These are phyloP conservation scores for Leucoagaricus sp. DNA, from an alignment of 1,284 basidiomycete species.

Conservation along the genomic window DNA sequence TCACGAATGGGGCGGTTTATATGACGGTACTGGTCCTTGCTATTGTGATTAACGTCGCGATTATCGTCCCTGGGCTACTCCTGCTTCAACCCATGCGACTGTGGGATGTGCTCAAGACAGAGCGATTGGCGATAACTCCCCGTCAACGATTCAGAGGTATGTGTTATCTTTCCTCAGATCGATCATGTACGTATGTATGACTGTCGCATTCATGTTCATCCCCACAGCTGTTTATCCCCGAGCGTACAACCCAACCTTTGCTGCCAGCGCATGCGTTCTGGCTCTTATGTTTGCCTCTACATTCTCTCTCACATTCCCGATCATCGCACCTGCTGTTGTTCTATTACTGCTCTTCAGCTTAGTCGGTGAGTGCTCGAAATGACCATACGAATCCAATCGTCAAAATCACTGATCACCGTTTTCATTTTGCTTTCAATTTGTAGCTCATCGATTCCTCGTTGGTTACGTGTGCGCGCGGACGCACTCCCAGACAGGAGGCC, in stretches of 20 bases:
- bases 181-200: neutral
- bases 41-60: slow-evolving; percentile 66
- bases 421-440: neutral
- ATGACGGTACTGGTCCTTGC: slow-evolving; percentile 65
- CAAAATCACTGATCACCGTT: neutral
- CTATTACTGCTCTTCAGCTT: slow-evolving; percentile 68
- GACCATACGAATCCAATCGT: neutral
- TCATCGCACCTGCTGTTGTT: slow-evolving; percentile 71
- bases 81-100: slow-evolving; percentile 69
- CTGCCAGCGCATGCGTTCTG: slow-evolving; percentile 64
- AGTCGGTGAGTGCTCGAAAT: slow-evolving; percentile 53
- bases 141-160: slow-evolving; percentile 77
- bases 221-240: slow-evolving; percentile 68
- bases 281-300: slow-evolving; percentile 72
- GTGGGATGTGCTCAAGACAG: slow-evolving; percentile 52
- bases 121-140: slow-evolving; percentile 67
- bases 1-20: slow-evolving; percentile 74
- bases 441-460: slow-evolving; percentile 74
- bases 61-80: slow-evolving; percentile 70
- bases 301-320: slow-evolving; percentile 74
- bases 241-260: slow-evolving; percentile 67
- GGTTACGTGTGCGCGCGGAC: slow-evolving; percentile 75
- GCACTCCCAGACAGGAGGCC: slow-evolving; percentile 69
- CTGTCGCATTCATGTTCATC: too few species aligned
- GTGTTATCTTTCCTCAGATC: slow-evolving; percentile 18